Evolutionary conservation across 106 monocot genomes (phyloP).

Genomic region (Dactylorhiza incarnata): DNA sequence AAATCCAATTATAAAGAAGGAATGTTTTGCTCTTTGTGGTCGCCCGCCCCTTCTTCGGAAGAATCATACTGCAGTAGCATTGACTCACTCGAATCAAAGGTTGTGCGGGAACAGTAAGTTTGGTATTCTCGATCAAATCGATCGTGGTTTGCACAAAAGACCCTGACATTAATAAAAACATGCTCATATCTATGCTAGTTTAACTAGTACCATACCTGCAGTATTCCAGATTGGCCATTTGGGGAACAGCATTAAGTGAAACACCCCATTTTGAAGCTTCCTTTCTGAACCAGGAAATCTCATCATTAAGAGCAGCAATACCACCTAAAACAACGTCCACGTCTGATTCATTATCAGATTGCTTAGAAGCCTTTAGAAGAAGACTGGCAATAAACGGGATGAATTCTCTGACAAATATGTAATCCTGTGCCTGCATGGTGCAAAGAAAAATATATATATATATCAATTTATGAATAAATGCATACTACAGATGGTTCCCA

Average conservation of each 20-base stretch:
- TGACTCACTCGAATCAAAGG: no score
- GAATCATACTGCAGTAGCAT: no score
- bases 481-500: no score
- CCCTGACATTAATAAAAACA: no score
- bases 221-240: constrained; percentile 61
- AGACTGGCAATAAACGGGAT: constrained; percentile 76
- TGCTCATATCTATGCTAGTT: no score
- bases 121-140: no score
- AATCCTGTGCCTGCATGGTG: constrained; percentile 68
- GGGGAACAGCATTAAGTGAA: constrained; percentile 37
- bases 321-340: constrained; percentile 71
- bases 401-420: constrained; percentile 81
- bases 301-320: constrained; percentile 60
- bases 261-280: constrained; percentile 83
- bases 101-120: no score
- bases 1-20: no score
- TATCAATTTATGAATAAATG: no score
- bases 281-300: constrained; percentile 77
- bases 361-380: constrained; percentile 67
- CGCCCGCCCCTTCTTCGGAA: no score
- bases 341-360: constrained; percentile 43
- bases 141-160: no score
- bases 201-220: constrained; percentile 40
- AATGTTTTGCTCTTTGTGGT: no score
- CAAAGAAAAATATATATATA: background rate